Percentiles rank a stretch among this genome's conserved stretches.
phyloP scores from a whole-genome alignment of 192 early-diverging fungal genomes.

The Linderina pennispora region DNA sequence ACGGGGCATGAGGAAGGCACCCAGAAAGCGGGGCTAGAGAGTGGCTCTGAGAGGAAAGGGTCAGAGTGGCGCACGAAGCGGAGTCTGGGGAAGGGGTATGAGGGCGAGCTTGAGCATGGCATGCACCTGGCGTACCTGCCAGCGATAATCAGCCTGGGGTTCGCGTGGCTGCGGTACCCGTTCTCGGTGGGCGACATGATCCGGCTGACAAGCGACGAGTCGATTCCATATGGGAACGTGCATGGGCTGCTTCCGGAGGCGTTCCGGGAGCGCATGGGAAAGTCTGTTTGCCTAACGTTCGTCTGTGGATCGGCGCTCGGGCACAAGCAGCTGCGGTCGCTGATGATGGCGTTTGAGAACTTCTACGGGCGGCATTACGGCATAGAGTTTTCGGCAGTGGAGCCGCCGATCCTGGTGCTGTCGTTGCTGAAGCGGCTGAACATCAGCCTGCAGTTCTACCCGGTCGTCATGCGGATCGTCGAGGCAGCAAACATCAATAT shows the following conservation, averaged over 20 bases:
- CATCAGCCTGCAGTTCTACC: constrained; percentile 15
- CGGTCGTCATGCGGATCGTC: constrained; percentile 20
- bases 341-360: constrained; percentile 4
- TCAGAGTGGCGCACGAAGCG: too few species aligned
- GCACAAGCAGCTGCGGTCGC: constrained; percentile 2
- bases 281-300: constrained; percentile 7
- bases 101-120: too few species aligned
- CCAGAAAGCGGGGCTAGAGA: not conserved
- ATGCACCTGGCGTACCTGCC: constrained; percentile 40
- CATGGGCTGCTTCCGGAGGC: constrained; percentile 8
- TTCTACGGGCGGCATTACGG: constrained; percentile 17
- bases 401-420: constrained; percentile 11
- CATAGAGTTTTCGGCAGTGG: constrained; percentile 10
- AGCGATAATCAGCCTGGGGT: constrained; percentile 17
- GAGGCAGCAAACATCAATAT: constrained; percentile 1
- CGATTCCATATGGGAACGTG: constrained; percentile 24
- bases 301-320: too few species aligned
- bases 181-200: constrained; percentile 22
- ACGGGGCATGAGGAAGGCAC: not conserved
- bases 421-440: constrained; percentile 18
- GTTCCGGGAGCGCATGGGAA: constrained; percentile 15
- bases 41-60: too few species aligned
- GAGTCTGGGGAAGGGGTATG: too few species aligned
- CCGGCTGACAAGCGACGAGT: constrained; percentile 27
- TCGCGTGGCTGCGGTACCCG: constrained; percentile 20